Evolutionary conservation across 2,329 filamentous ascomycete species (phyloP), one percentile per base, ranked within the genome.

Genomic region (Sphaerulina populicola): DNA sequence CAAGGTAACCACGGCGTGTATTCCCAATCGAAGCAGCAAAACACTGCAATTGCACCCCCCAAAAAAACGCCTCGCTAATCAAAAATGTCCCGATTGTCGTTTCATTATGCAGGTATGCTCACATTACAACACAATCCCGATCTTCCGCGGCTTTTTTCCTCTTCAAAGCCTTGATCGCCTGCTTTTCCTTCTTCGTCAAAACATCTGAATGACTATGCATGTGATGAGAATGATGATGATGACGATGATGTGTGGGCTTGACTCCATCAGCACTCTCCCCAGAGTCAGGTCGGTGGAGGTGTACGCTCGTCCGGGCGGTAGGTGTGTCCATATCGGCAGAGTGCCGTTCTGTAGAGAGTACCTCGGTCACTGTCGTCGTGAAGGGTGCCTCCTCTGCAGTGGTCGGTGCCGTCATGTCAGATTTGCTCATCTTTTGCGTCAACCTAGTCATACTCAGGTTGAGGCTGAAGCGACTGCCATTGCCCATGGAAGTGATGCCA

Each of bases 111-210:
- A 7, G 12, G 31, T 35, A 35, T n/a, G 31, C 31, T 50, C 48
- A 74, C 72, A 74, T 74, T 7, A 74, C 60, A 45, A 63, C 52
- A 56, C 72, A 74, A 52, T 74, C 72, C 33, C 72, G 58, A 46
- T 73, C 71, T 23, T 71, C 70, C 30, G 66, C 59, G 3, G 58
- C 58, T 29, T 45, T 49, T 46, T 55, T 59, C 43, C 60, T 61
- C 47, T 62, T 61, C 45, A 48, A 59, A 12, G 59, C 49, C 46
- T 62, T 62, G 15, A 54, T 43, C n/a, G 60, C 55, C 15, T 58
- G 53, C 44, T 60, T 68, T 58, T 64, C 64, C 53, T 65, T 60
- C 52, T 61, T 61, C 27, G 57, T 57, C 51, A 59, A 31, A 6
- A 36, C 18, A 46, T 35, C 29, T 6, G 37, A 6, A 45, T 39